Evolutionary conservation across 139 green algal species (phyloP), one percentile per base, ranked within the genome.

Genomic region (Coccomyxa sp.): DNA sequence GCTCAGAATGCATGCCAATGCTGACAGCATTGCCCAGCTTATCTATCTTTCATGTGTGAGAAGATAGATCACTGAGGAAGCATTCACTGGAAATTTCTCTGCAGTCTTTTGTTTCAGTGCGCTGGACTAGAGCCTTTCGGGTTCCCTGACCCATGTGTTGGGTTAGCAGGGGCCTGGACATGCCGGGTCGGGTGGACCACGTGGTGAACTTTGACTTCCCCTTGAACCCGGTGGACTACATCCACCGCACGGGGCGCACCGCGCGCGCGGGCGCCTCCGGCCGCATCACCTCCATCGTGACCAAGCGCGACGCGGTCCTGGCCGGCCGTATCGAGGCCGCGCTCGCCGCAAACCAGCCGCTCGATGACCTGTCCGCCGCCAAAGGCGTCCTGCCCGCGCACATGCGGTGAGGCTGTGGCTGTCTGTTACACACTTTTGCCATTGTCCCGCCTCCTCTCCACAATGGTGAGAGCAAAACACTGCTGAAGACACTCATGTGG

Each of bases 191-290:
- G 0, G 96, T 99, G 4, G 94, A 98, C 85, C 93, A 98, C 82
- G 92, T 99, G 13, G 79, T 99, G 82, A 99, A 98, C 86, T 99
- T 99, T 89, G 97, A 99, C 89, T 99, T 99, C 79, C 97, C 97
- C 1, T 85, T 92, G 60, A 95, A 91, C 76, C 74, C 93, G 12
- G 85, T 97, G 12, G 96, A 99, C 85, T 99, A 98, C 89, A 88
- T 99, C 32, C 96, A 99, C 88, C 88, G 96, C 25, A 92, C 91
- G 1, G 96, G 96, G 13, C 88, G 96, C 58, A 99, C 96, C 4
- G 96, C 95, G 0, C 87, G 96, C 13, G 95, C 95, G 13, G 95
- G 95, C 10, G 82, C 88, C 0, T 31, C 85, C 87, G 93, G 91
- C 11, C 82, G 79, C 0, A 87, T 97, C 67, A 97, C 90, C 10